These are phyloP conservation scores for Trichosporon coremiiforme DNA, from an alignment of 1,284 basidiomycete genomes.

Conservation along the genomic window DNA sequence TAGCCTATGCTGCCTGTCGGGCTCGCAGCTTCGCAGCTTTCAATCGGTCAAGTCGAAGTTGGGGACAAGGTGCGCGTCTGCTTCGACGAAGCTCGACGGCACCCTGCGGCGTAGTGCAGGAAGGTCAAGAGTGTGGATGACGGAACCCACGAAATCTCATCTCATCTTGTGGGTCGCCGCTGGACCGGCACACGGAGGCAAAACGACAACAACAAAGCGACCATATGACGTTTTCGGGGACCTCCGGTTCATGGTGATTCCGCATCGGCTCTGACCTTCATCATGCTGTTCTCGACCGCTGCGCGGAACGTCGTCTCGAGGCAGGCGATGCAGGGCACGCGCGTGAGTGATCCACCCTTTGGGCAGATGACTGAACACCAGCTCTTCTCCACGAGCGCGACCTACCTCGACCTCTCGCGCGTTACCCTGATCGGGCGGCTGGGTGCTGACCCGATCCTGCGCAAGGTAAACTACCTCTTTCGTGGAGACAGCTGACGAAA, in stretches of 20 bases:
- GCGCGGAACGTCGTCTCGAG: conserved; percentile 8
- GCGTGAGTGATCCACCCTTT: conserved; percentile 20
- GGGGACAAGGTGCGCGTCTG: conserved; percentile 24
- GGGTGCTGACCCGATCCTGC: conserved; percentile 45
- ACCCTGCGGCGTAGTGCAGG: conserved; percentile 10
- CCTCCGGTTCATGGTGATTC: not conserved
- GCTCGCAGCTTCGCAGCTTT: not conserved
- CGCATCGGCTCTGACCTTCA: not conserved
- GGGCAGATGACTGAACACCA: not conserved
- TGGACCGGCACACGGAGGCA: not conserved
- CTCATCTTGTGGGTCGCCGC: not conserved
- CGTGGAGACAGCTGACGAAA: conserved; percentile 23
- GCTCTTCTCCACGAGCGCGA: not conserved
- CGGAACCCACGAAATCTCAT: not conserved
- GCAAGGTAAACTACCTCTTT: conserved; percentile 30
- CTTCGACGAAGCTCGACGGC: conserved; percentile 23
- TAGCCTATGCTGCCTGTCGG: not conserved
- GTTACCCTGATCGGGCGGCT: conserved; percentile 50
- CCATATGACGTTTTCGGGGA: conserved; percentile 6
- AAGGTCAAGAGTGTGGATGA: conserved; percentile 6
- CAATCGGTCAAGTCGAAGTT: not conserved
- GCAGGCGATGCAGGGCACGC: conserved; percentile 20
- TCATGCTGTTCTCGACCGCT: conserved; percentile 23
- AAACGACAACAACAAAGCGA: conserved; percentile 10
- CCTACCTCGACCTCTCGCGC: conserved; percentile 38